Base-by-base conservation (phyloP, 192 early-diverging fungal species). In the Entomortierella beljakovae region DNA sequence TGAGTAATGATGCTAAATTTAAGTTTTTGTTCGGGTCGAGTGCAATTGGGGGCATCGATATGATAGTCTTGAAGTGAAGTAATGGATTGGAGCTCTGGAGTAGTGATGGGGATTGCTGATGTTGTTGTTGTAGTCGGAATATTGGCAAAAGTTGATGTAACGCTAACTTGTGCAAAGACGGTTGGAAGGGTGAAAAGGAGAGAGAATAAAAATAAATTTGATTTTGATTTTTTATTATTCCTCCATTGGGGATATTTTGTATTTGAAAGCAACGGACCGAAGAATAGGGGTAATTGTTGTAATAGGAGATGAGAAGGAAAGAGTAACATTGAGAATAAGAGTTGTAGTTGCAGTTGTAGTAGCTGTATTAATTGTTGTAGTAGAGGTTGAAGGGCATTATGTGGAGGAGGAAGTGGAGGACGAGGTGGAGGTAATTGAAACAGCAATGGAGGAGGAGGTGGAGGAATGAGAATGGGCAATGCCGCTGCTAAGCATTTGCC, bases 401-500 rank as follows among this genome's bases (percentile, higher is more conserved):
- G n/a, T n/a, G n/a, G n/a, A n/a, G n/a, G n/a, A n/a, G n/a, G 38
- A 35, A 57, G 43, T 26, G 40, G 59, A 55, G 59, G 57, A 26
- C 48, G 57, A 26, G 57, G 66, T 10, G 46, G 66, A 35, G 66
- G 49, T 35, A 59, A 57, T 33, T 22, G 42, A 23, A 49, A 57
- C 48, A 35, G 57, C 26, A 22, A 11, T 8, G 66, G n/a, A 43
- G 43, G 11, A 6, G 26, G 20, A 6, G 51, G 43, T 10, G 1
- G 16, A 55, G 56, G 48, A 48, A 43, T n/a, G n/a, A n/a, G 37
- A 16, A 43, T 49, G 54, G 66, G n/a, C 34, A 26, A 49, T 59
- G 65, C 54, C 34, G 65, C 65, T 67, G 65, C 65, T 34, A 48
- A 56, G 65, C 65, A 67, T 33, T 40, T 40, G 50, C 65, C 54